Evolutionary conservation across 2,329 filamentous ascomycete species (phyloP), one percentile per base, ranked within the genome.

Genomic region (Beauveria caledonica): DNA sequence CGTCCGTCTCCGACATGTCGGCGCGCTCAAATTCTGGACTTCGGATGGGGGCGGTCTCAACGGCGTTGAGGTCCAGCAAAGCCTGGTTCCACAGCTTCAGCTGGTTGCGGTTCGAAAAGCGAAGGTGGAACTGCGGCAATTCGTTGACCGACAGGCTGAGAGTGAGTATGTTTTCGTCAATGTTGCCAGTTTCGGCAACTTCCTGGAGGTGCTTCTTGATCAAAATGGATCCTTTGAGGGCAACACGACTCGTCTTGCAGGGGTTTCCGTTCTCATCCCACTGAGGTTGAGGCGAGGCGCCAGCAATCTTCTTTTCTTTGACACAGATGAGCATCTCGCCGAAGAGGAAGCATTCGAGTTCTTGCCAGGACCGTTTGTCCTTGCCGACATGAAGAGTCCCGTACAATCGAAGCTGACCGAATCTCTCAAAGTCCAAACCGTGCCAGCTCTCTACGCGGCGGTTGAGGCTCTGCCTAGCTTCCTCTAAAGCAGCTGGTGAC

Each of bases 311-410:
- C 82, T 97, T 97, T 76, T 97, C 94, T 75, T 97, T 99, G 63
- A 99, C 92, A 70, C 94, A 99, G 65, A 99, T 99, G 68, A 99
- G 88, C 94, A 99, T 99, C 76, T 99, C 94, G 5, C 89, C 90
- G 70, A 99, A 99, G 33, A 99, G 82, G 72, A 91, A 99, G 73
- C 94, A 99, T 72, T 99, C 92, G 60, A 99, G 77, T 72, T 97
- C 94, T 77, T 99, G 94, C 94, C 94, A 99, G 7, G 92, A 92
- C 65, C 93, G 82, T 66, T 92, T 92, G 73, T 99, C 94, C 75
- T 99, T 99, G 67, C 94, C 94, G 23, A 99, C 94, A 58, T 90
- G 87, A 61, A 99, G 85, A 2, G 88, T 92, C 29, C 92, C 93
- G 68, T 96, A 92, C 36, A 97, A 78, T 36, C 92, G 86, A 65